Base-by-base conservation (phyloP, 192 early-diverging fungal species). In the Pilobolus umbonatus region DNA sequence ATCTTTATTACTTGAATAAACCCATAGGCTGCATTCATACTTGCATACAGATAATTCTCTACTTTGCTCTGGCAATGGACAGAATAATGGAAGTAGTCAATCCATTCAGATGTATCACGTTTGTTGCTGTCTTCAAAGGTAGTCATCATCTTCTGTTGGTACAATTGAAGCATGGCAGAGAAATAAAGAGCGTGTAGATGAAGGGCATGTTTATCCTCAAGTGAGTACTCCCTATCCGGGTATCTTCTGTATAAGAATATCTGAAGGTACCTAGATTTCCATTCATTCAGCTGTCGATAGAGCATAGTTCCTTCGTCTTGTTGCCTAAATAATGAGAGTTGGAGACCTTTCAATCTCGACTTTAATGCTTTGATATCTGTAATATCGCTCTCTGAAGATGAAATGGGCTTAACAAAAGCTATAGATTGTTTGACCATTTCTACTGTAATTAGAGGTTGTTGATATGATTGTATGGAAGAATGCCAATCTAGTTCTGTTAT, bases 1-100 rank as follows among this genome's bases (percentile, higher is more conserved):
- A 28, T 9, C 28, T 42, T 22, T 2, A 39, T 28, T 3, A 42
- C 38, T 15, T 36, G 8, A 9, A 55, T 39, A 28, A 55, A 25
- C 5, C 53, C 53, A 40, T 38, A 55, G 3, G 38, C 53, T 32
- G 38, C 38, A 15, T 55, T 36, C 38, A 55, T 55, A 42, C 53
- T 26, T 2, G 35, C 35, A 25, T 42, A 34, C 14, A 55, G 14
- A 32, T 19, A 21, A 1, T 36, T 39, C 29, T 55, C 53, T 6
- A 55, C 36, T 25, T 46, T 46, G 39, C 15, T 17, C 19, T 42
- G 14, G 19, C 14, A 4, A 3, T 14, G 22, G 1, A 7, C 19
- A 21, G n/a, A 5, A 6, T 17, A 26, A 19, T 14, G 12, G 14
- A 46, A 46, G 12, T 46, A 46, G 11, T 25, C 24, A 26, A 25